phyloP scores from a whole-genome alignment of 1,139 yeast genomes.

The Pichia cactophila region DNA sequence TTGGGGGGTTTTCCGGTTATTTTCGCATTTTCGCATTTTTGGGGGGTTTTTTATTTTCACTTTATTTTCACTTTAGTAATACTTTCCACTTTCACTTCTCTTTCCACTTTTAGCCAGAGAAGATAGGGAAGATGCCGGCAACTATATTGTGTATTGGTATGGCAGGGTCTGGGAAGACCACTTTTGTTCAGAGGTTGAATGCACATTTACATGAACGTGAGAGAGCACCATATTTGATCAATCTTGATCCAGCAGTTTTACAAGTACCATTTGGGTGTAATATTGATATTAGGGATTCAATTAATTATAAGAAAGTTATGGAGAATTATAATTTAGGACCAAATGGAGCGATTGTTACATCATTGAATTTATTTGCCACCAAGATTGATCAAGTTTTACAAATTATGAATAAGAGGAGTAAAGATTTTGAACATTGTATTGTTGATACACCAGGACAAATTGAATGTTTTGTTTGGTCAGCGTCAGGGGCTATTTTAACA shows the following conservation, averaged over 20 bases:
- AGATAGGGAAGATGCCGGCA: constrained; percentile 32
- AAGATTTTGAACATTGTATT: constrained; percentile 60
- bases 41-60: too few species aligned
- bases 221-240: constrained; percentile 79
- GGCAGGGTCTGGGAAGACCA: constrained; percentile 98
- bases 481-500: constrained; percentile 92
- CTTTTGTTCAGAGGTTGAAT: constrained; percentile 91
- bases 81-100: too few species aligned
- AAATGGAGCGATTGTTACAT: constrained; percentile 96
- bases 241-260: constrained; percentile 92
- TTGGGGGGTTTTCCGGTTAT: too few species aligned
- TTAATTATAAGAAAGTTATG: constrained; percentile 94
- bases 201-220: constrained; percentile 72
- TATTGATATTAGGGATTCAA: constrained; percentile 93
- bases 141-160: constrained; percentile 84
- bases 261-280: constrained; percentile 90
- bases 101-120: too few species aligned
- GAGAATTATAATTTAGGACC: constrained; percentile 90
- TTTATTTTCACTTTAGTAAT: too few species aligned
- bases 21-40: too few species aligned
- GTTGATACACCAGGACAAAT: constrained; percentile 99
- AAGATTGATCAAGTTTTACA: constrained; percentile 92
- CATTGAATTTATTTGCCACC: constrained; percentile 84
- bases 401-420: constrained; percentile 74
- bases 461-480: constrained; percentile 95